Conservation (phyloP, 2,329 filamentous ascomycete genomes). For the Penicillium fuscoglaucum region DNA sequence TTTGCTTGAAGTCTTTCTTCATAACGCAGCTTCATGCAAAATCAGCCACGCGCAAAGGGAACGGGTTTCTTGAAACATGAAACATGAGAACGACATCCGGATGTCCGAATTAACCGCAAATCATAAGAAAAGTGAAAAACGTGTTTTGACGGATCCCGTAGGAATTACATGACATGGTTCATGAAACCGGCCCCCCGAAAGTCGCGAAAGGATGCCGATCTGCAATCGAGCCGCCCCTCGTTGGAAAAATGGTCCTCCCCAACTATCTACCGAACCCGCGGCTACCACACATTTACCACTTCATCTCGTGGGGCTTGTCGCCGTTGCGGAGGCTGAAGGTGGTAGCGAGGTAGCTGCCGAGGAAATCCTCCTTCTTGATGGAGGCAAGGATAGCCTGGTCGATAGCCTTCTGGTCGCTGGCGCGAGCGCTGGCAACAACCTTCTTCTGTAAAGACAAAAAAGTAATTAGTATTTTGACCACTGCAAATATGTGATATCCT, state of each 20-base stretch:
- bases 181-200: slow-evolving; percentile 38
- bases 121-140: slow-evolving; percentile 33
- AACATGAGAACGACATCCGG: slow-evolving; percentile 34
- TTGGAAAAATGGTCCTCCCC: slow-evolving; percentile 40
- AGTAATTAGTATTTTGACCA: slow-evolving; percentile 14
- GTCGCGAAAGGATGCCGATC: slow-evolving; percentile 33
- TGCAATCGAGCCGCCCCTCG: slow-evolving; percentile 40
- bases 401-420: slow-evolving; percentile 96
- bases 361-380: slow-evolving; percentile 98
- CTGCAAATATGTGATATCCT: neutral
- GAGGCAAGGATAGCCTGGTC: slow-evolving; percentile 92
- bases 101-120: slow-evolving; percentile 37
- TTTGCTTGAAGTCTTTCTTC: slow-evolving; percentile 33
- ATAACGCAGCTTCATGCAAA: slow-evolving; percentile 37
- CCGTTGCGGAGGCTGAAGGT: slow-evolving; percentile 99
- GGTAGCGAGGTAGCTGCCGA: slow-evolving; percentile 88
- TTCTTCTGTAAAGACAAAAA: slow-evolving; percentile 73
- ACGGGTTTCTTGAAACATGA: slow-evolving; percentile 29
- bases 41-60: slow-evolving; percentile 35
- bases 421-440: slow-evolving; percentile 85
- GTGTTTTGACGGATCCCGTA: slow-evolving; percentile 36
- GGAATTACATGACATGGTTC: slow-evolving; percentile 43
- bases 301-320: slow-evolving; percentile 99
- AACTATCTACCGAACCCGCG: slow-evolving; percentile 44
- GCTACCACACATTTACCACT: slow-evolving; percentile 71